Evolutionary conservation across 305 asterid species (phyloP).

Genomic region (Fraxinus platypoda): DNA sequence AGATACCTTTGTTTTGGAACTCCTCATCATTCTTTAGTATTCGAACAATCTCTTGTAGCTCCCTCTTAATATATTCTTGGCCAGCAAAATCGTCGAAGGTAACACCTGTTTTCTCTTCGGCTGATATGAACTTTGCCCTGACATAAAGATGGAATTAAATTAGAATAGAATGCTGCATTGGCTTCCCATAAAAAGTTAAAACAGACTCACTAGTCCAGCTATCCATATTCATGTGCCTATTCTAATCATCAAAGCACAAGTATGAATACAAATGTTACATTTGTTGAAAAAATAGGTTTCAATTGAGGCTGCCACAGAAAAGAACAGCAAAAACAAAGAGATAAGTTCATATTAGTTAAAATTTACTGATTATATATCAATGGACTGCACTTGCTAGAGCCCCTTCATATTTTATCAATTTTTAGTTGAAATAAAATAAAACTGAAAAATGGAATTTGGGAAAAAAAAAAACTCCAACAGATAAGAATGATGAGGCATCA

Average conservation of each 20-base stretch:
- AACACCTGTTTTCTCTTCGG: constrained; percentile 95
- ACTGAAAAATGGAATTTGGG: background rate
- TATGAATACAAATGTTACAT: background rate
- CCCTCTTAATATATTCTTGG: constrained; percentile 97
- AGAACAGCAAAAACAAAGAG: background rate
- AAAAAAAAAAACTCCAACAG: constrained; percentile 10
- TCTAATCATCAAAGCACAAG: background rate
- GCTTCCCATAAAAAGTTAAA: background rate
- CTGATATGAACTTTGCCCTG: constrained; percentile 97
- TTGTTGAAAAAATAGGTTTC: background rate
- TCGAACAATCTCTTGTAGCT: constrained; percentile 89
- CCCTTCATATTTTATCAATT: constrained; percentile 6
- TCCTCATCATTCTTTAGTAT: constrained; percentile 91
- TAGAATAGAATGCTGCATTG: constrained; percentile 19
- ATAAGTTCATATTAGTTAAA: background rate
- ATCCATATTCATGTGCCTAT: constrained; percentile 11
- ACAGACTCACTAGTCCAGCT: constrained; percentile 15
- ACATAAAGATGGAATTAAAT: constrained; percentile 24
- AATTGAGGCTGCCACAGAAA: background rate
- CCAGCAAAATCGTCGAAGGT: constrained; percentile 99
- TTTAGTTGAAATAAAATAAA: background rate
- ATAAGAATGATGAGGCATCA: background rate
- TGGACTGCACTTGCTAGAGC: background rate
- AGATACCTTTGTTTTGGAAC: constrained; percentile 88
- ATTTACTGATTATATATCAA: constrained; percentile 3